Conservation (phyloP, 805 yeast species). For the Candida manassasensis region DNA sequence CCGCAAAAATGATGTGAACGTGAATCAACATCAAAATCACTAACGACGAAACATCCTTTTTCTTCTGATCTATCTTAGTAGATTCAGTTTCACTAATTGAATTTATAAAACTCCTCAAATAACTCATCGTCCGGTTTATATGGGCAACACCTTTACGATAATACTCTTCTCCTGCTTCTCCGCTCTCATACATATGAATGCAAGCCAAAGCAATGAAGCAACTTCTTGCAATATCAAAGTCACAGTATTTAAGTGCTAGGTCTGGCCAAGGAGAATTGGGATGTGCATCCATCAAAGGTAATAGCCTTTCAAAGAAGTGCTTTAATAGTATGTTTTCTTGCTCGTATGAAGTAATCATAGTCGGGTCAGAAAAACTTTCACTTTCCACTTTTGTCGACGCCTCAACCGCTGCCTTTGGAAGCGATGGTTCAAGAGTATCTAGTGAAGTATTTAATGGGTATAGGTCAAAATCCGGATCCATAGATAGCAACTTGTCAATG, state of each 20-base stretch:
- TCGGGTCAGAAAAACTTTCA: background rate
- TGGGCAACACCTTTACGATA: constrained; percentile 50
- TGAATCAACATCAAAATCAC: constrained; percentile 49
- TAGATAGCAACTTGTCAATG: constrained; percentile 1
- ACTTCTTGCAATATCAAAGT: constrained; percentile 52
- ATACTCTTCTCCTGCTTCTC: constrained; percentile 46
- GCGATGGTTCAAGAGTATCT: background rate
- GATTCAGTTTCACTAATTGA: constrained; percentile 4
- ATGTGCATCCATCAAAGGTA: constrained; percentile 54
- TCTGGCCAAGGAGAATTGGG: constrained; percentile 62
- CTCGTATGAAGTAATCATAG: constrained; percentile 14
- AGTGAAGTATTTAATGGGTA: background rate
- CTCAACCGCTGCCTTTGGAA: background rate
- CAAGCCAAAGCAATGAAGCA: constrained; percentile 55
- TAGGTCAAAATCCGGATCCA: background rate
- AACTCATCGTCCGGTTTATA: constrained; percentile 53
- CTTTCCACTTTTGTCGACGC: background rate
- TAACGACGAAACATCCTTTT: constrained; percentile 20
- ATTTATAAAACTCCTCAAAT: constrained; percentile 41
- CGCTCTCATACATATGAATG: constrained; percentile 51
- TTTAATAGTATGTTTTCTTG: constrained; percentile 53
- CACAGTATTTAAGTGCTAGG: constrained; percentile 52
- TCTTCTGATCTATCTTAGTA: constrained; percentile 10
- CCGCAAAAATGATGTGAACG: constrained; percentile 51
- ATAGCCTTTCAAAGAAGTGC: constrained; percentile 50